Evolutionary conservation across 1,284 basidiomycete genomes (phyloP).

Genomic region (Fistulinella staudtii): DNA sequence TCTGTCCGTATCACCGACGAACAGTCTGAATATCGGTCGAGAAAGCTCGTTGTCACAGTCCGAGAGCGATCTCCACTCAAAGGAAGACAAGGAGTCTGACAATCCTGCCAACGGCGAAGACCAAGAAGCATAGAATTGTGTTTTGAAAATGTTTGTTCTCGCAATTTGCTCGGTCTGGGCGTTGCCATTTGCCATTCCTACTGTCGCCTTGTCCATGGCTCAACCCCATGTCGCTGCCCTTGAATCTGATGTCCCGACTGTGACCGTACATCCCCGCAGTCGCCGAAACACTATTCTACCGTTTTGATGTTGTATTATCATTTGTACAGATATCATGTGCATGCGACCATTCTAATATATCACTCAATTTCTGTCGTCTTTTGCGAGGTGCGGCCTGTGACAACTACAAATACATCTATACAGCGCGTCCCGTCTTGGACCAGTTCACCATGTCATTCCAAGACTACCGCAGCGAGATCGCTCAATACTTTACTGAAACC

Average conservation of each 20-base stretch:
- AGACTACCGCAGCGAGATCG: constrained; percentile 27
- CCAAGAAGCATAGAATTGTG: constrained; percentile 39
- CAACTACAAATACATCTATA: constrained; percentile 5
- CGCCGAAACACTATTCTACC: constrained; percentile 22
- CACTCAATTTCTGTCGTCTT: too few relatives aligned
- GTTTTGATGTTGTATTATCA: constrained; percentile 31
- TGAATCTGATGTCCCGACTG: constrained; percentile 16
- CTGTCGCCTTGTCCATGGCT: constrained; percentile 17
- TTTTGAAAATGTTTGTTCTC: constrained; percentile 10
- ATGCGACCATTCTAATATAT: constrained; percentile 25
- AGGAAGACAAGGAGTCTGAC: constrained; percentile 17
- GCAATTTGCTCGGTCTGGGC: constrained; percentile 4
- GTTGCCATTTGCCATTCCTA: constrained; percentile 17
- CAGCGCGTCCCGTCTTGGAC: constrained; percentile 2
- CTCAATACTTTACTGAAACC: constrained; percentile 30
- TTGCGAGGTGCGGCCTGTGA: too few relatives aligned
- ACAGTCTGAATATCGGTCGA: constrained; percentile 57
- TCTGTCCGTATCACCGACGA: constrained; percentile 70
- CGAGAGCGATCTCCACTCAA: constrained; percentile 15
- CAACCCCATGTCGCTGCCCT: constrained; percentile 14
- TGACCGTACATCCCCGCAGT: constrained; percentile 7
- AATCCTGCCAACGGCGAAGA: constrained; percentile 30
- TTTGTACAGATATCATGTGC: constrained; percentile 23
- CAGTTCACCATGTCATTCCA: constrained; percentile 23
- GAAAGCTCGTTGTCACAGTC: constrained; percentile 55